A percentile compares a stretch with the other conserved stretches of the same genome.
Evolutionary conservation across 352 stramenopile genomes (phyloP).

Genomic region (Aphanomyces euteiches): DNA sequence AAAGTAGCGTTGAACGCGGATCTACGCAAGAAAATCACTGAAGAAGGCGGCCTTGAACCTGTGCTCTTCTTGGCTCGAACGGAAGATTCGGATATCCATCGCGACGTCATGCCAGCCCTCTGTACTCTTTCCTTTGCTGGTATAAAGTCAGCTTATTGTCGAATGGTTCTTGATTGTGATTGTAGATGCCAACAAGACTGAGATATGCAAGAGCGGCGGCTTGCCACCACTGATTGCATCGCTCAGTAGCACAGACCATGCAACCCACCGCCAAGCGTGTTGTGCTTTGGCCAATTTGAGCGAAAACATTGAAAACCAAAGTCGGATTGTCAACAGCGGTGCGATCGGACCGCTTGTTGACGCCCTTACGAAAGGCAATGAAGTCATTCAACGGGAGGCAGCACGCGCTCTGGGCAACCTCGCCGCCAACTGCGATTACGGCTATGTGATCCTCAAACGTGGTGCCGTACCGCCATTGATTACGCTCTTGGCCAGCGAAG

Average conservation of each 20-base stretch:
- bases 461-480: constrained; percentile 83
- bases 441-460: constrained; percentile 86
- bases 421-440: constrained; percentile 93
- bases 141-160: background rate
- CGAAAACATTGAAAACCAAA: constrained; percentile 93
- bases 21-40: constrained; percentile 90
- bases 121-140: constrained; percentile 87
- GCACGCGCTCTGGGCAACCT: constrained; percentile 92
- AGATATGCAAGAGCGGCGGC: constrained; percentile 92
- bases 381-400: constrained; percentile 89
- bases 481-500: constrained; percentile 82
- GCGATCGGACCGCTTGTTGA: constrained; percentile 85
- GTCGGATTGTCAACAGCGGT: constrained; percentile 82
- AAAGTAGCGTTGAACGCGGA: constrained; percentile 95
- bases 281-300: constrained; percentile 94
- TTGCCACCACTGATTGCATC: constrained; percentile 84
- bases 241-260: constrained; percentile 62
- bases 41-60: constrained; percentile 93
- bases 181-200: constrained; percentile 89
- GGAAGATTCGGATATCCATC: constrained; percentile 88
- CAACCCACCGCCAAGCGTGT: constrained; percentile 89
- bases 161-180: constrained; percentile 8
- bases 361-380: constrained; percentile 62
- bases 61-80: constrained; percentile 95
- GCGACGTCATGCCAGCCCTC: constrained; percentile 87